Evolutionary conservation across 179 eudicot genomes (phyloP).

Genomic region (Camellia oleifera): DNA sequence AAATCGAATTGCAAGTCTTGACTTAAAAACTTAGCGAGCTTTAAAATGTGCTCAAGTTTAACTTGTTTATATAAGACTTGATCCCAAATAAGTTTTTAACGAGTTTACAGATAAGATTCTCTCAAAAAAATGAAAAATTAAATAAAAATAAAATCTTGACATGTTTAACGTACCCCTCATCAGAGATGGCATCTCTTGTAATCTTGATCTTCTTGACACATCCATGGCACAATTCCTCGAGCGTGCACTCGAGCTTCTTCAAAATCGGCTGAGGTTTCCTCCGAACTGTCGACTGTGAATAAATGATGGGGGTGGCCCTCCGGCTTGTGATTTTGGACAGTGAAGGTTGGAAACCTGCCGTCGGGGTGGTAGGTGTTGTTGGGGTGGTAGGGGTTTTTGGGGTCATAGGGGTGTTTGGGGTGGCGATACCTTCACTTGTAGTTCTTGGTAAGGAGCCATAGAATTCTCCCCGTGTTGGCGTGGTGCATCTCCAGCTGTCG

Average conservation of each 20-base stretch:
- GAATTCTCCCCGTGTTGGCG: slow-evolving; percentile 21
- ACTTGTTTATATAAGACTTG: too few relatives aligned
- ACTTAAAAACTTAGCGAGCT: too few relatives aligned
- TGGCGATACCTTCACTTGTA: background rate
- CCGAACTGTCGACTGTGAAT: slow-evolving; percentile 42
- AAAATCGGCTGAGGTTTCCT: slow-evolving; percentile 55
- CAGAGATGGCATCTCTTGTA: slow-evolving; percentile 52
- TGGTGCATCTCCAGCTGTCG: slow-evolving; percentile 17
- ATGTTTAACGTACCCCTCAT: slow-evolving; percentile 40
- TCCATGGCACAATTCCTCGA: slow-evolving; percentile 74
- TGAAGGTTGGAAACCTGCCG: slow-evolving; percentile 1
- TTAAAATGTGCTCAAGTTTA: too few relatives aligned
- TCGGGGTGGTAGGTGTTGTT: slow-evolving; percentile 15
- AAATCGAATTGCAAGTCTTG: too few relatives aligned
- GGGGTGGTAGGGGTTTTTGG: background rate
- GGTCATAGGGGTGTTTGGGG: slow-evolving; percentile 13
- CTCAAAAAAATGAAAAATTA: background rate
- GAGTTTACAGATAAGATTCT: background rate
- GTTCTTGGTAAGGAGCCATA: background rate
- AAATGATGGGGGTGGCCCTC: slow-evolving; percentile 55
- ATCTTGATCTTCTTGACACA: slow-evolving; percentile 61
- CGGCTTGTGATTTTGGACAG: slow-evolving; percentile 32
- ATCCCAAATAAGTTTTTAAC: too few relatives aligned
- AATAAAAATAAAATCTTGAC: background rate
- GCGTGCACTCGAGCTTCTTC: slow-evolving; percentile 63